Evolutionary conservation across 768 basidiomycete genomes (phyloP), one percentile per base, ranked within the genome.

Genomic region (Asterophora lycoperdoides): DNA sequence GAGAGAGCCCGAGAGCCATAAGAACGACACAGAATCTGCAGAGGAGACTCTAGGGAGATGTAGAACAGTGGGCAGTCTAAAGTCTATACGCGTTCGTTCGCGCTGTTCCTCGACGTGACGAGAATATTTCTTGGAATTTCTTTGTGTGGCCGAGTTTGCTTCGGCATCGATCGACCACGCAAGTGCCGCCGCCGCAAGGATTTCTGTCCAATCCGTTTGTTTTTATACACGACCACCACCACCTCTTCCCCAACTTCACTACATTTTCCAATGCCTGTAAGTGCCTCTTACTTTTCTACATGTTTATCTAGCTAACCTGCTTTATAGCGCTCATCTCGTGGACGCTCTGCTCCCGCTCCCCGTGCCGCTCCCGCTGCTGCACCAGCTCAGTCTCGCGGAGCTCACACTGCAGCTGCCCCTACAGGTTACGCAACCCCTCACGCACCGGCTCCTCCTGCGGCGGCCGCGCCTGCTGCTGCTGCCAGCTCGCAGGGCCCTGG

Each of bases 241-340:
- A 45, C 40, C 44, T 29, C 23, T 23, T 23, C 6, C 23, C 17
- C 40, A 37, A 28, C 39, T 39, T 40, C 46, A 41, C 44, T 51
- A 50, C 32, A 18, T 49, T 13, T 38, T 46, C 64, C 41, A 51
- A 74, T 74, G 73, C 62, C 74, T 66, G 74, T 75, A 62, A 59
- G 74, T 56, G 18, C 30, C 17, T 26, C 40, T 20, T 14, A 17
- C 37, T 41, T 37, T 46, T 23, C 6, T 23, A 23, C 23, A 23
- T 23, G 23, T 23, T n/a, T 46, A 14, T 29, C 8, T 17, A 0
- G 2, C 9, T 35, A 20, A 23, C 26, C 11, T 8, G 11, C 0
- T 17, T 32, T 42, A 20, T 36, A 90, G 89, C 88, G 89, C 65
- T 78, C 80, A 69, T 89, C 89, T 37, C 87, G 89, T 61, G 79